Percentiles rank a stretch among this genome's conserved stretches.
Evolutionary conservation across 2,329 filamentous ascomycete species (phyloP).

Genomic region (Madurella mycetomatis): DNA sequence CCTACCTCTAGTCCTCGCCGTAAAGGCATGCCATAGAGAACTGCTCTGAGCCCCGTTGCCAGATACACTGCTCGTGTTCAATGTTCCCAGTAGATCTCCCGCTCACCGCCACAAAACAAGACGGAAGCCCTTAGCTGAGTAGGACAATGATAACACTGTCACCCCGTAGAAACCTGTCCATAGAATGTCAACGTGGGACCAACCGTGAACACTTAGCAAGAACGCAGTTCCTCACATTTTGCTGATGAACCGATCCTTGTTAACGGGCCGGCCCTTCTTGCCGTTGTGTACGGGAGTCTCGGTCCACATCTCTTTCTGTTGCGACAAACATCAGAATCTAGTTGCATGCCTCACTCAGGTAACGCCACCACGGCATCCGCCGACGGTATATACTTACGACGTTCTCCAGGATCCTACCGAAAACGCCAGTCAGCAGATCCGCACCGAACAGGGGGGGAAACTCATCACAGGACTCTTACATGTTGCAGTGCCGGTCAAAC

Average conservation of each 20-base stretch:
- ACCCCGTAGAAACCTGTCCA: slow-evolving; percentile 25
- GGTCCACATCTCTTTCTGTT: slow-evolving; percentile 93
- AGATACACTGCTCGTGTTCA: neutral
- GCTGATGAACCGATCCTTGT: slow-evolving; percentile 70
- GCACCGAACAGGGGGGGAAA: neutral
- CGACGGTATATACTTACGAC: slow-evolving; percentile 21
- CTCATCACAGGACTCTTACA: slow-evolving; percentile 42
- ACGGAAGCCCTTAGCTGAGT: slow-evolving; percentile 16
- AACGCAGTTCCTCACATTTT: slow-evolving; percentile 22
- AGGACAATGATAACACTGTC: slow-evolving; percentile 27
- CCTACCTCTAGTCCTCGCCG: neutral
- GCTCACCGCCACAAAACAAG: neutral
- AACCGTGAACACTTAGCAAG: neutral
- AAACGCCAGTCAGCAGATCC: slow-evolving; percentile 5
- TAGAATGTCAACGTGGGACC: neutral
- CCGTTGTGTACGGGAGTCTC: slow-evolving; percentile 84
- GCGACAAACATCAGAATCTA: slow-evolving; percentile 3
- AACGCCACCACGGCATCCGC: neutral
- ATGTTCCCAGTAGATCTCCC: no score
- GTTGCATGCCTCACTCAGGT: neutral
- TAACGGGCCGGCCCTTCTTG: slow-evolving; percentile 84
- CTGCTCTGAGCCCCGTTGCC: neutral
- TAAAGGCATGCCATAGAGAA: neutral
- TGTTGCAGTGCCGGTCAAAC: slow-evolving; percentile 98
- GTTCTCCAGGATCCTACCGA: slow-evolving; percentile 31